Base-by-base conservation (phyloP, 352 stramenopile genomes). In the Phytophthora ramorum region DNA sequence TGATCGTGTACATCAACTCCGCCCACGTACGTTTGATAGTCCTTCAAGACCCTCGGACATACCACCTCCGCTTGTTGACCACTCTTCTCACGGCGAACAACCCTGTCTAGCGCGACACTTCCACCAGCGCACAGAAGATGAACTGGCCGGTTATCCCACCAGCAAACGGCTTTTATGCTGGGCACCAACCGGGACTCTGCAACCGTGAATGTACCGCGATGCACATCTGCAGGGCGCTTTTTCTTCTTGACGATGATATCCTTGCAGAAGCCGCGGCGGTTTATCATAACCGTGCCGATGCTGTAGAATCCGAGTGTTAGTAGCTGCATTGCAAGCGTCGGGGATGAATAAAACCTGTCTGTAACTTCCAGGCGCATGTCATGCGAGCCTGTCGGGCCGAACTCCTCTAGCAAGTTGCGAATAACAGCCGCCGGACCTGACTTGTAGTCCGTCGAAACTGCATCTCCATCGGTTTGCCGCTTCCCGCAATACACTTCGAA, bases 401-500 rank as follows among this genome's bases (percentile, higher is more conserved):
- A 44, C 0, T 17, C n/a, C n/a, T 43, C 7, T 19, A 1, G 10
- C 2, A 48, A 35, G 7, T 58, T 58, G 8, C 50, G 34, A 47
- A 47, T 7, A 9, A 58, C 50, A 19, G 20, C 35, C 2, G 53
- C 26, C 17, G 40, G 53, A 0, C 40, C 53, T 5, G 9, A 51
- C 3, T 51, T 44, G 1, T 9, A 7, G 14, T 60, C 53, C 3
- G 16, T 45, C 2, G 40, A 22, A 20, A 4, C 5, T 8, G 10
- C 20, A 6, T 16, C 6, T 10, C 40, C n/a, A 3, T 19, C 26
- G 7, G 13, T 44, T 34, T 43, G 3, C 1, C 16, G 4, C 24
- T 60, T 45, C n/a, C 9, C 14, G 24, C 35, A 59, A 7, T 50
- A 49, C 2, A 50, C 52, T 47, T 58, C 37, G 49, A 60, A 44